Evolutionary conservation across 257 asterid genomes (phyloP).

Genomic region (Echites panduratus): DNA sequence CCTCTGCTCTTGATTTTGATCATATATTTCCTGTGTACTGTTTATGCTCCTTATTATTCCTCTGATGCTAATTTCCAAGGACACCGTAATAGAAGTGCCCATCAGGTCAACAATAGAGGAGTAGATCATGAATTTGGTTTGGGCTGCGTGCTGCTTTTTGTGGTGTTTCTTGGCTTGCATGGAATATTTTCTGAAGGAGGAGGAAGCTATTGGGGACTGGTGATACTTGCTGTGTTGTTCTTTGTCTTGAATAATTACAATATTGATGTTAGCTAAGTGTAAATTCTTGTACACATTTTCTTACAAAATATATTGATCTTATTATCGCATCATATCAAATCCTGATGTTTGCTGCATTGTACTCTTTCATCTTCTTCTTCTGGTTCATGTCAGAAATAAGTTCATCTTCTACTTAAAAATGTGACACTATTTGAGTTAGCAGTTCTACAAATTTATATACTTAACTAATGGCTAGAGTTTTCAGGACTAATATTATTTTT

Average conservation of each 20-base stretch:
- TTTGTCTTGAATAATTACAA: slow-evolving; percentile 13
- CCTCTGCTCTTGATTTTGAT: slow-evolving; percentile 47
- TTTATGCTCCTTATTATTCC: slow-evolving; percentile 18
- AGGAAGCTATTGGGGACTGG: slow-evolving; percentile 22
- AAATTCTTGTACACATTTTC: neutral
- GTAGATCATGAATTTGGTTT: slow-evolving; percentile 12
- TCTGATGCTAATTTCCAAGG: neutral
- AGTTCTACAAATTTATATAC: too few relatives aligned
- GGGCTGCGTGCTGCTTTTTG: slow-evolving; percentile 15
- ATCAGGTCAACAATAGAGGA: slow-evolving; percentile 26
- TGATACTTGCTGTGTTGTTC: slow-evolving; percentile 5
- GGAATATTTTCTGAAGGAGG: slow-evolving; percentile 12
- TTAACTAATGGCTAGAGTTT: too few relatives aligned
- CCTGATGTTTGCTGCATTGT: too few relatives aligned
- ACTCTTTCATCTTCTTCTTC: too few relatives aligned
- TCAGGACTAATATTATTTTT: too few relatives aligned
- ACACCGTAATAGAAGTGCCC: slow-evolving; percentile 29
- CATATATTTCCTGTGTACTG: slow-evolving; percentile 29
- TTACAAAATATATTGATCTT: too few relatives aligned
- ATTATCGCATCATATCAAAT: too few relatives aligned
- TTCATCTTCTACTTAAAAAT: too few relatives aligned
- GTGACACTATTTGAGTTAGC: too few relatives aligned
- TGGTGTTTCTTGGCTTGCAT: slow-evolving; percentile 8
- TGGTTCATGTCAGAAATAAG: too few relatives aligned
- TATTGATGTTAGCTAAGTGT: neutral